phyloP scores from a whole-genome alignment of 129 eudicot species.

The Silybum marianum region DNA sequence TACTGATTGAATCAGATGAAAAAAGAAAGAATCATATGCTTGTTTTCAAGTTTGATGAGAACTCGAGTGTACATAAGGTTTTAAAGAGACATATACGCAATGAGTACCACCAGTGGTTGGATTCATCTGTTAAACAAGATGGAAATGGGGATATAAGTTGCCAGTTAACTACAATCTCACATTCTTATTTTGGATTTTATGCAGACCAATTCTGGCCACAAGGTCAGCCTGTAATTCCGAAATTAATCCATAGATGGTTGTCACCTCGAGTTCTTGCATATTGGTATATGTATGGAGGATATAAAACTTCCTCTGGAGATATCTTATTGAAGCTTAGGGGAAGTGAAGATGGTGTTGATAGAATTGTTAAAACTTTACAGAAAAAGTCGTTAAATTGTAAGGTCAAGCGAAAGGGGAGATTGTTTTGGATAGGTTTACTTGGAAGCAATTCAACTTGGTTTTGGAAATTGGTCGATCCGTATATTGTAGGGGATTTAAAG shows the following conservation, averaged over 20 bases:
- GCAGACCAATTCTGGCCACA: conserved; percentile 84
- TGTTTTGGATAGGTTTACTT: conserved; percentile 85
- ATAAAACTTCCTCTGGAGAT: conserved; percentile 78
- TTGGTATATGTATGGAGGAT: conserved; percentile 95
- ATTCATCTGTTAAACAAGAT: conserved; percentile 34
- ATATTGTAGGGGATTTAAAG: conserved; percentile 57
- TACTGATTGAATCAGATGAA: conserved; percentile 57
- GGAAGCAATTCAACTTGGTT: conserved; percentile 63
- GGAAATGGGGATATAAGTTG: conserved; percentile 39
- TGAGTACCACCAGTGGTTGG: conserved; percentile 79
- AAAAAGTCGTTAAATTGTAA: conserved; percentile 59
- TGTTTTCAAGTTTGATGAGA: conserved; percentile 56
- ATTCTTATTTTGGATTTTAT: conserved; percentile 72
- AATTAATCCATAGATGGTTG: conserved; percentile 83
- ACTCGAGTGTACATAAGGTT: conserved; percentile 48
- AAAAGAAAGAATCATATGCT: conserved; percentile 51
- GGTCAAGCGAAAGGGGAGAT: conserved; percentile 62
- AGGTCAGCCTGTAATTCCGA: conserved; percentile 66
- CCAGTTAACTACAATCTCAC: conserved; percentile 52
- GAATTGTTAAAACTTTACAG: conserved; percentile 53
- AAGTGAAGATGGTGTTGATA: conserved; percentile 59
- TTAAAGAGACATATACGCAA: conserved; percentile 59
- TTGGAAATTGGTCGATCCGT: conserved; percentile 77
- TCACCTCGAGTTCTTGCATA: conserved; percentile 93
- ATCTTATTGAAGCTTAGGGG: conserved; percentile 84